A percentile compares a stretch with the other conserved stretches of the same genome.
Evolutionary conservation across 2,329 filamentous ascomycete species (phyloP).

Genomic region (Alternaria sp.): DNA sequence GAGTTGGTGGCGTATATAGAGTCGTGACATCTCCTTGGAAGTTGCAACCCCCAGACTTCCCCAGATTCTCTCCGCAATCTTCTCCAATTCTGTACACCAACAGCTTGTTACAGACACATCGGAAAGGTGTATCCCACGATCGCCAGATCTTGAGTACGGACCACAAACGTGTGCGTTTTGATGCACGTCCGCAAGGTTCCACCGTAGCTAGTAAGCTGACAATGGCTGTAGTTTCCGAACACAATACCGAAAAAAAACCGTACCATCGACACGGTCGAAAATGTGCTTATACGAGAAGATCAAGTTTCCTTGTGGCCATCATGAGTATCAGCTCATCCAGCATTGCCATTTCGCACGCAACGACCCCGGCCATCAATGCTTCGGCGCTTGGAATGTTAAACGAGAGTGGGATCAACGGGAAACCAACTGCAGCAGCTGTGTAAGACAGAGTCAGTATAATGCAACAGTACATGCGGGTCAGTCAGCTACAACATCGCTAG

Average conservation of each 20-base stretch:
- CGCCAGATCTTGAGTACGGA: neutral
- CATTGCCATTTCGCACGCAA: constrained; percentile 80
- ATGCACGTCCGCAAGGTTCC: constrained; percentile 3
- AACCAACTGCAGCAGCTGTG: constrained; percentile 16
- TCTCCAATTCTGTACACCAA: neutral
- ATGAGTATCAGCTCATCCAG: constrained; percentile 66
- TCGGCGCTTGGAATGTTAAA: constrained; percentile 69
- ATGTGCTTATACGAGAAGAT: constrained; percentile 80
- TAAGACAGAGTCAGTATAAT: neutral
- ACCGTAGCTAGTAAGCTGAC: constrained; percentile 2
- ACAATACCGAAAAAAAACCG: neutral
- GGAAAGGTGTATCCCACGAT: neutral
- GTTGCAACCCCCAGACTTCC: constrained; percentile 17
- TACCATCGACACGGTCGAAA: neutral
- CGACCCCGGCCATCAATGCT: constrained; percentile 73
- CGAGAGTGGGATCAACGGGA: constrained; percentile 64
- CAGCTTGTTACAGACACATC: neutral
- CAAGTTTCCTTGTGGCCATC: constrained; percentile 70
- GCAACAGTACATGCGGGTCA: neutral
- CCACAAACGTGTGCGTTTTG: neutral
- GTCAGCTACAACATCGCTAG: neutral
- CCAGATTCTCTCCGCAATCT: constrained; percentile 14
- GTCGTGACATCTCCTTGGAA: neutral
- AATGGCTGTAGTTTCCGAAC: neutral
- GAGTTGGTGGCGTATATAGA: constrained; percentile 23